These are phyloP conservation scores for Yarrowia sp. DNA, from an alignment of 805 yeast genomes.

Conservation along the genomic window DNA sequence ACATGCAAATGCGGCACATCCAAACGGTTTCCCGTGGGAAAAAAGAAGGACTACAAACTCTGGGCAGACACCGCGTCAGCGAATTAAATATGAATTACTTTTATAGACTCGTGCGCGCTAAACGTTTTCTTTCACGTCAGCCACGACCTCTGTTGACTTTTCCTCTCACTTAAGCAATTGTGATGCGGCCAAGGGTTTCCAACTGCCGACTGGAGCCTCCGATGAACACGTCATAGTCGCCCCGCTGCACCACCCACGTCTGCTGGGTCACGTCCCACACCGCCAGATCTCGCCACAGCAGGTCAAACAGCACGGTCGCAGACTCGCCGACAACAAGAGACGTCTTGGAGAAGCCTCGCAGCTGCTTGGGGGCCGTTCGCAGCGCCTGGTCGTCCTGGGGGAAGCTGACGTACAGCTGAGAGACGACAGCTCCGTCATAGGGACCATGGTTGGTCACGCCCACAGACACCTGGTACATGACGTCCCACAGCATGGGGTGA, in stretches of 20 bases:
- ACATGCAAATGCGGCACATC: conserved; percentile 54
- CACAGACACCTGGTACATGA: conserved; percentile 48
- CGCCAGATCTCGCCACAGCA: conserved; percentile 54
- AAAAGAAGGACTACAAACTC: conserved; percentile 47
- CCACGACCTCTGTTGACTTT: background rate
- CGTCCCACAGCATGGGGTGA: conserved; percentile 59
- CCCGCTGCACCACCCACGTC: conserved; percentile 59
- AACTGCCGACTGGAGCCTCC: conserved; percentile 41
- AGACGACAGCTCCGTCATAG: conserved; percentile 48
- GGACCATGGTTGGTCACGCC: conserved; percentile 50
- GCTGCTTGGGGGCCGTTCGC: conserved; percentile 51
- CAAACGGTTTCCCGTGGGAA: conserved; percentile 65
- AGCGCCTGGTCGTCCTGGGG: conserved; percentile 41
- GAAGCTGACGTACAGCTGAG: conserved; percentile 54
- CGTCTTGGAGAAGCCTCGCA: conserved; percentile 60
- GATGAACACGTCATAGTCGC: conserved; percentile 52
- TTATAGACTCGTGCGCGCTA: background rate
- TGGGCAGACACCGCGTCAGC: conserved; percentile 35
- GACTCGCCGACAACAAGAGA: conserved; percentile 46
- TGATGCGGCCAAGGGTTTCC: conserved; percentile 26
- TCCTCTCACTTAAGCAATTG: conserved; percentile 19
- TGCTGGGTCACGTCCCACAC: conserved; percentile 56
- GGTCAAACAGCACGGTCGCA: conserved; percentile 45
- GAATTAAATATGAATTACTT: conserved; percentile 8
- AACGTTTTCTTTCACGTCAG: background rate